Conservation (phyloP, 768 basidiomycete genomes). For the Phaffia tasmanica region DNA sequence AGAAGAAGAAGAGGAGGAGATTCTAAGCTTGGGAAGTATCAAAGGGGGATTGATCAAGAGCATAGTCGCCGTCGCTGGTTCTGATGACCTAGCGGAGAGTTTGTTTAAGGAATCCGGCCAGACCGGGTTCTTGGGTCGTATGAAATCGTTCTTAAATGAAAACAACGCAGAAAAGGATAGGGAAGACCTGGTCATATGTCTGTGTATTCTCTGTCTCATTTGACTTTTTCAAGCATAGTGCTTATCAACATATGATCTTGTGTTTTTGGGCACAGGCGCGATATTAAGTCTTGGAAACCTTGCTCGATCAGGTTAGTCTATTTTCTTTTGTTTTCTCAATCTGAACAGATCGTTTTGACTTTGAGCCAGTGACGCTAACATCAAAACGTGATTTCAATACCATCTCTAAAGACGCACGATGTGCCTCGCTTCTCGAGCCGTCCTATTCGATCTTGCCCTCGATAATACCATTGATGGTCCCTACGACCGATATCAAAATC, state of each 20-base stretch:
- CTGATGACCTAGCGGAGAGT: constrained; percentile 8
- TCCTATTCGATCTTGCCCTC: constrained; percentile 54
- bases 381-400: constrained; percentile 38
- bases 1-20: constrained; percentile 35
- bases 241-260: too few relatives aligned
- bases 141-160: background rate
- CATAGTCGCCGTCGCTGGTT: constrained; percentile 2
- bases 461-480: constrained; percentile 52
- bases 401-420: constrained; percentile 30
- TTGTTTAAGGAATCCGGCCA: background rate
- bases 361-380: background rate
- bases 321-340: background rate
- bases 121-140: background rate
- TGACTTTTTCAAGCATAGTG: too few relatives aligned
- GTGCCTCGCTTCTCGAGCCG: constrained; percentile 43
- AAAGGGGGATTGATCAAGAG: constrained; percentile 10
- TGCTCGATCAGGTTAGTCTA: constrained; percentile 53
- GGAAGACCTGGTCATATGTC: constrained; percentile 68
- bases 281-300: constrained; percentile 73
- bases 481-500: constrained; percentile 52
- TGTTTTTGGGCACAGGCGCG: constrained; percentile 37
- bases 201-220: too few relatives aligned
- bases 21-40: background rate
- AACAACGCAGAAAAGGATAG: constrained; percentile 30
- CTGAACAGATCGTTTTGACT: constrained; percentile 23